Base-by-base conservation (phyloP, 192 early-diverging fungal species). In the Coemansia sp. region DNA sequence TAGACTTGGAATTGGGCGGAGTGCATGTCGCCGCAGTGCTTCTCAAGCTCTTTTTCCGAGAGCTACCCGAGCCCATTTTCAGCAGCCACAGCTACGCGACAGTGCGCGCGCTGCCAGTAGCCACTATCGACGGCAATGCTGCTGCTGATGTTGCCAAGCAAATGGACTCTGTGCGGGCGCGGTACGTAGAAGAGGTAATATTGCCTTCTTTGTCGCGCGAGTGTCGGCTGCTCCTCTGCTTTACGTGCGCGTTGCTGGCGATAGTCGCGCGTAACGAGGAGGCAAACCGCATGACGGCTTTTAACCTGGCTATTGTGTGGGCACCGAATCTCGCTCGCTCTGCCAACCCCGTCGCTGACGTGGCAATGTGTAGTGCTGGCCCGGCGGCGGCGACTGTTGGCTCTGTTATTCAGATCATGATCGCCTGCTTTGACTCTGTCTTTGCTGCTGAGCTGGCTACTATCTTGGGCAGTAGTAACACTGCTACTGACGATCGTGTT, bases 291-390 rank as follows among this genome's bases (percentile, higher is more conserved):
- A 98, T 98, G 96, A 91, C 90, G 10, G 62, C 91, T 4, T 81
- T 88, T 58, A 98, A 94, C 67, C 76, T 98, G 65, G 91, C 93
- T 0, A 85, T 96, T 29, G 92, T 96, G 13, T 93, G 93, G 87
- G 84, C 93, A 5, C 95, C 95, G 9, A 98, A 96, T 66, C 77
- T 98, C 65, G 88, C 95, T 20, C 80, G 76, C 29, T 80, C 85
- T 2, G 66, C 33, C 10, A 75, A 76, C 62, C 85, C 81, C n/a
- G 50, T 72, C 11, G 63, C 67, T 18, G 85, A 86, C 55, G 73
- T 83, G 34, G 40, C 62, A 0, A 86, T 86, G 84, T 86, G 81
- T 34, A 50, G 18, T 2, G 60, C 72, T 0, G 79, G 79, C 2
- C 66, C 70, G 1, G 31, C 6, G 2, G 68, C 75, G 18, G 47